Conservation (phyloP, 495 filamentous ascomycete species). For the Parathielavia hyrcaniae region DNA sequence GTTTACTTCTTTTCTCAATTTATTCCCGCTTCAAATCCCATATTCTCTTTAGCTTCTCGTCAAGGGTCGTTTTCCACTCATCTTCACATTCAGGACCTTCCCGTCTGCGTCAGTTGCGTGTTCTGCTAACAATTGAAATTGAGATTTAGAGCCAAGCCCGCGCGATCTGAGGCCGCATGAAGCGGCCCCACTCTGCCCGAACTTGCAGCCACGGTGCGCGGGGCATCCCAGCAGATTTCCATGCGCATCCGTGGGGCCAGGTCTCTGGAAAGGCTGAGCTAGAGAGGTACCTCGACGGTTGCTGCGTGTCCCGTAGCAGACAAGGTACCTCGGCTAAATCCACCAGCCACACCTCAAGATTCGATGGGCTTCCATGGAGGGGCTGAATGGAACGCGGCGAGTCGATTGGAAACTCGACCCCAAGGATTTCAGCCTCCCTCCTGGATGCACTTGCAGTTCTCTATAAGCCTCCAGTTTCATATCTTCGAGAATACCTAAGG, state of each 20-base stretch:
- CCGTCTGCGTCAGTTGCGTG: no score
- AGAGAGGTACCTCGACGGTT: slow-evolving; percentile 20
- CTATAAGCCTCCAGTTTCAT: slow-evolving; percentile 20
- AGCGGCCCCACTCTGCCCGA: slow-evolving; percentile 1
- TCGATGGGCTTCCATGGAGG: slow-evolving; percentile 39
- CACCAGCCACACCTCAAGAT: slow-evolving; percentile 36
- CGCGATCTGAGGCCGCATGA: neutral
- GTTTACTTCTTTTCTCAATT: no score
- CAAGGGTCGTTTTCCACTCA: no score
- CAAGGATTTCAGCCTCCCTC: slow-evolving; percentile 33
- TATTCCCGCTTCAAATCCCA: no score
- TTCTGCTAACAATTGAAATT: neutral
- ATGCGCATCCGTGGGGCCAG: slow-evolving; percentile 15
- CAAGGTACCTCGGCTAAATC: slow-evolving; percentile 23
- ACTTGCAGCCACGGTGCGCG: slow-evolving; percentile 18
- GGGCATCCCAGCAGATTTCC: slow-evolving; percentile 19
- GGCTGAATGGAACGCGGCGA: slow-evolving; percentile 33
- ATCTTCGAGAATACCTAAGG: no score
- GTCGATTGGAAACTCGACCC: slow-evolving; percentile 21
- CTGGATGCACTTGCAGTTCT: slow-evolving; percentile 23
- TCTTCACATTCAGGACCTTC: no score
- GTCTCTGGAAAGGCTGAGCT: slow-evolving; percentile 9
- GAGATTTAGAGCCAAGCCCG: slow-evolving; percentile 6
- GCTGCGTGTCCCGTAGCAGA: neutral
- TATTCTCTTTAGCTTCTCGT: no score